Evolutionary conservation across 2,329 filamentous ascomycete species (phyloP).

Genomic region (Aspergillus thermomutatus): DNA sequence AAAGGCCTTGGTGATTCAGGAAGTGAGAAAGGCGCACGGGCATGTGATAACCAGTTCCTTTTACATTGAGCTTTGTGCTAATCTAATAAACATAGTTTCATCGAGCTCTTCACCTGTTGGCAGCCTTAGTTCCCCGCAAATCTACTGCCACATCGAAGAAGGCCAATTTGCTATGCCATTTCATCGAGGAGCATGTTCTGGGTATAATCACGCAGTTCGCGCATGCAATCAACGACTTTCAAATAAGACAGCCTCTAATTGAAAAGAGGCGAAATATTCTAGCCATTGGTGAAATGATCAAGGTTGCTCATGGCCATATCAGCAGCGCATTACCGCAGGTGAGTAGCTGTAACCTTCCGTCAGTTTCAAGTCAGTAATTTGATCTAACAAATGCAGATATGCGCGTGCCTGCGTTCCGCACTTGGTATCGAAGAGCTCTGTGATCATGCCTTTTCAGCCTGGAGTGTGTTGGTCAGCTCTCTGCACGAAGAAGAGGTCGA

Average conservation of each 20-base stretch:
- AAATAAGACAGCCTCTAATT: conserved; percentile 52
- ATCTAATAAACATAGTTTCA: conserved; percentile 35
- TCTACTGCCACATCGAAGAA: conserved; percentile 47
- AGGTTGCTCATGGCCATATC: conserved; percentile 67
- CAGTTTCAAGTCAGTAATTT: conserved; percentile 1
- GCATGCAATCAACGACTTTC: conserved; percentile 69
- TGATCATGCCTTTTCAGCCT: conserved; percentile 75
- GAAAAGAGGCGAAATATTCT: conserved; percentile 77
- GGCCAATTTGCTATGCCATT: conserved; percentile 63
- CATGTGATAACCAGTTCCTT: conserved; percentile 39
- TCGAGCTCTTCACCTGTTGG: conserved; percentile 50
- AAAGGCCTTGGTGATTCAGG: conserved; percentile 72
- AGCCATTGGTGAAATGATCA: conserved; percentile 85
- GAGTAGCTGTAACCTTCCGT: conserved; percentile 22
- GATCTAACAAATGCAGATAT: conserved; percentile 58
- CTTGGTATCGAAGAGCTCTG: conserved; percentile 72
- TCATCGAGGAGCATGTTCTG: conserved; percentile 78
- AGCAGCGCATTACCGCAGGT: conserved; percentile 83
- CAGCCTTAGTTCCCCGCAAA: conserved; percentile 51
- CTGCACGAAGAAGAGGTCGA: conserved; percentile 77
- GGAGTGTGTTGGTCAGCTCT: conserved; percentile 72
- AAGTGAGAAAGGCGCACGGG: conserved; percentile 50
- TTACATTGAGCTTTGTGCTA: conserved; percentile 1
- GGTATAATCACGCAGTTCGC: conserved; percentile 83
- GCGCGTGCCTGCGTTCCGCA: conserved; percentile 85